Conservation (phyloP, 2,329 filamentous ascomycete species). For the Penicillium psychrosexuale region DNA sequence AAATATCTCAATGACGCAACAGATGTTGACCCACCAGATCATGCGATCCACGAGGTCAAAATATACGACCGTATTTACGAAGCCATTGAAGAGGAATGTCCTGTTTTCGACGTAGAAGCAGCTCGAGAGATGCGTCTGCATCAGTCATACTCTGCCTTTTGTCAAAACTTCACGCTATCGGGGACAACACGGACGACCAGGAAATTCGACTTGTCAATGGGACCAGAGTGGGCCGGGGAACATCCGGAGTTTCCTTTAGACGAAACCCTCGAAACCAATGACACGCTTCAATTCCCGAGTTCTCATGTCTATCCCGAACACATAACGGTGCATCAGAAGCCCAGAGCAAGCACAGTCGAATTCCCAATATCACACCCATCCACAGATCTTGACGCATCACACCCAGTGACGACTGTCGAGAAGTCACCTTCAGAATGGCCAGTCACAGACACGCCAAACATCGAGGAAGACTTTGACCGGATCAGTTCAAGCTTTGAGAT, state of each 20-base stretch:
- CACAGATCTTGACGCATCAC: neutral
- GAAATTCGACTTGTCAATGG: slow-evolving; percentile 12
- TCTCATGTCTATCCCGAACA: neutral
- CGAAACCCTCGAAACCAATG: neutral
- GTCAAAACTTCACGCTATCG: slow-evolving; percentile 14
- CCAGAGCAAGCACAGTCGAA: neutral
- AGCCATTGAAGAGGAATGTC: neutral
- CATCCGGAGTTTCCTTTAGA: neutral
- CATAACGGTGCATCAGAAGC: neutral
- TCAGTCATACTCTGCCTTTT: slow-evolving; percentile 14
- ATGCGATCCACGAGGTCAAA: too few relatives aligned
- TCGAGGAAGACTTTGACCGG: neutral
- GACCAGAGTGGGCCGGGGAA: neutral
- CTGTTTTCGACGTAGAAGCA: neutral
- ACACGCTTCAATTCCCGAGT: neutral
- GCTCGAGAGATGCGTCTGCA: slow-evolving; percentile 6
- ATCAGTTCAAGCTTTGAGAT: neutral
- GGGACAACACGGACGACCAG: slow-evolving; percentile 1
- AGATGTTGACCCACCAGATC: neutral
- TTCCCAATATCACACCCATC: neutral
- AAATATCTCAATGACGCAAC: slow-evolving; percentile 3
- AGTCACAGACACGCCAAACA: neutral
- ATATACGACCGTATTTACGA: slow-evolving; percentile 1
- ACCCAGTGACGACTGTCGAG: neutral
- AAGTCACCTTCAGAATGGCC: neutral